Evolutionary conservation across 2,329 filamentous ascomycete species (phyloP), one percentile per base, ranked within the genome.

Genomic region (Aureobasidium zeae): DNA sequence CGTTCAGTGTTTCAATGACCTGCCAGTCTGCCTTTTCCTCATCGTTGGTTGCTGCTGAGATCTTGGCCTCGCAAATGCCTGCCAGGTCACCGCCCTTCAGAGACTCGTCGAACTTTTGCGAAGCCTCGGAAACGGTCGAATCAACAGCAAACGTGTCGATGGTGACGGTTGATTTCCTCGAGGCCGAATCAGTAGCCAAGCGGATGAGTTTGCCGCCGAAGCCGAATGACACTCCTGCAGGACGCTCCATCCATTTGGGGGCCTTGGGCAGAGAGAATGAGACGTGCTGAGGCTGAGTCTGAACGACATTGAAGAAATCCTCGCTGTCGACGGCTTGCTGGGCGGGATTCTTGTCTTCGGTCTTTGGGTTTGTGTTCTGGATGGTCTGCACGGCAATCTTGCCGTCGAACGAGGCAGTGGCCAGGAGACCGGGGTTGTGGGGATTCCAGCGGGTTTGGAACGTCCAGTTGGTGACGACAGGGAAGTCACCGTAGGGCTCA

Each of bases 391-490:
- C 71, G 2, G 84, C 81, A 50, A 98, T 94, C 66, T 93, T 95
- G 55, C 93, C 91, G 58, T 98, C 91, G 53, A 96, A 96, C 2
- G 89, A 94, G 8, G 93, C 91, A 13, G 91, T 96, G 13, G 93
- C 93, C 37, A 89, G 86, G 46, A 98, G 72, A 58, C 81, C 85
- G 9, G 91, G 89, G 63, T 98, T 94, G 53, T 85, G 80, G 21
- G 91, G 91, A 62, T 94, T 88, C 74, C 93, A 96, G 49, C 82
- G 77, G 4, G 91, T 94, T 60, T 89, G 81, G 70, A 98, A 98
- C 5, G 88, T 94, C 89, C 91, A 98, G 64, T 96, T 98, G n/a
- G 89, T 95, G 43, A 94, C 88, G 56, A 95, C 86, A 4, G 89
- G 88, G 58, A 96, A 89, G 64, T 96, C 89, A 52, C 93, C 91